Base-by-base conservation (phyloP, 1,284 basidiomycete species). In the Tilletia setariae region DNA sequence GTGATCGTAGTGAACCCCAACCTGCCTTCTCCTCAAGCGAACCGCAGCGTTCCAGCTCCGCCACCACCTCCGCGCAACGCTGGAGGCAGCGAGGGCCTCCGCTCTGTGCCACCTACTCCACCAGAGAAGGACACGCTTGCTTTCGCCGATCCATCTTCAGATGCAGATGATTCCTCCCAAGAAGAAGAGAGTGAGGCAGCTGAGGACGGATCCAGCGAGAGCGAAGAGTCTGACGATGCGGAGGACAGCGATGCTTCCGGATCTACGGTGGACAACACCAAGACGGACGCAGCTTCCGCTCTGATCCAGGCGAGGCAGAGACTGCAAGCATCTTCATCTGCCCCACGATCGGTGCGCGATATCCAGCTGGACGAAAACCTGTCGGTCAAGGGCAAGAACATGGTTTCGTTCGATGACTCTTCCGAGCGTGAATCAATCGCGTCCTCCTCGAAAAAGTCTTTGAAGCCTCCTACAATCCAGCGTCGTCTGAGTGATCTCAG, bases 401-500 rank as follows among this genome's bases (percentile, higher is more conserved):
- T 25, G 9, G 65, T 66, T 51, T 44, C 53, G 25, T 66, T 66
- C 49, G 65, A 40, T 6, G 49, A 21, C 25, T 51, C 51, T 16
- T 25, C 30, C 23, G 65, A 42, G 28, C 56, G 49, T 15, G 49
- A 40, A 23, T 53, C 35, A 9, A 6, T 59, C 16, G 43, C 30
- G n/a, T 65, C 64, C 16, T 28, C 64, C 1, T 63, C 62, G 40
- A 19, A 42, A 3, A 35, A 43, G 40, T 43, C 42, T 6, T 13
- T 44, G 40, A 43, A n/a, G 42, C 74, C 77, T 2, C 53, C 47
- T 25, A 78, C 75, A 16, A 46, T 70, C 3, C 72, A 66, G 35
- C 70, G 75, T 19, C 68, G 75, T 9, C 69, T 78, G 46, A 76
- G 74, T 56, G 76, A 78, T 43, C 46, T 78, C 64, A 76, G 74